A percentile compares a stretch with the other conserved stretches of the same genome.
phyloP scores from a whole-genome alignment of 2,329 filamentous ascomycete species.

The Aspergillus thermomutatus region DNA sequence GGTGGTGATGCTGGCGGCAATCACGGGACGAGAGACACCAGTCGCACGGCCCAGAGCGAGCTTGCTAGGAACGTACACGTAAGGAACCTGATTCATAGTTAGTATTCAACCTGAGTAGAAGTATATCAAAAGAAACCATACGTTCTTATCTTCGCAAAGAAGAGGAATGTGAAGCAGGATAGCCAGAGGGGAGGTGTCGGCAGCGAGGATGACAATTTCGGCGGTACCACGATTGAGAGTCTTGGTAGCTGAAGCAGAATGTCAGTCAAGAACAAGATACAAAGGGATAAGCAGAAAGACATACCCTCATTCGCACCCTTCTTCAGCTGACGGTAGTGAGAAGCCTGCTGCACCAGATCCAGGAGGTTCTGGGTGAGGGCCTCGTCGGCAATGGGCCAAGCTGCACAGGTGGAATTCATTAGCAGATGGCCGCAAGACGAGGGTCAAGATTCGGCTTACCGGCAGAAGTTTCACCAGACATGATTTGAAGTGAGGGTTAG shows the following conservation, averaged over 20 bases:
- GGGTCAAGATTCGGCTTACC: slow-evolving; percentile 15
- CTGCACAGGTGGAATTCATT: slow-evolving; percentile 31
- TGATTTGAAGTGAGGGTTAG: slow-evolving; percentile 17
- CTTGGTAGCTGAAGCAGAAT: slow-evolving; percentile 60
- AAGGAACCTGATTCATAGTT: slow-evolving; percentile 42
- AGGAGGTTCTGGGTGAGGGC: slow-evolving; percentile 77
- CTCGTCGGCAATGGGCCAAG: slow-evolving; percentile 70
- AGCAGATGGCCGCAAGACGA: slow-evolving; percentile 3
- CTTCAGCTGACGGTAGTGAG: slow-evolving; percentile 67
- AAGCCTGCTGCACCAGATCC: slow-evolving; percentile 72
- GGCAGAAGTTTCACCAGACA: slow-evolving; percentile 32
- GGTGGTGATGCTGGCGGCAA: slow-evolving; percentile 82
- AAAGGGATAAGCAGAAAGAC: slow-evolving; percentile 5
- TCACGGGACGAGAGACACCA: slow-evolving; percentile 84
- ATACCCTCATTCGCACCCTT: slow-evolving; percentile 78
- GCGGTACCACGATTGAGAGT: slow-evolving; percentile 85
- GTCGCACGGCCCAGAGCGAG: slow-evolving; percentile 83
- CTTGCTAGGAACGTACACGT: slow-evolving; percentile 73
- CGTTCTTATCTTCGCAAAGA: slow-evolving; percentile 73
- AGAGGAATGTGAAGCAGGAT: slow-evolving; percentile 88
- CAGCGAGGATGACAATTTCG: slow-evolving; percentile 85
- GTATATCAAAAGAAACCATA: slow-evolving; percentile 20
- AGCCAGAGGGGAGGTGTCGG: slow-evolving; percentile 80
- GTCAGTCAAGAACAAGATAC: slow-evolving; percentile 3
- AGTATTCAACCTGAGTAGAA: not conserved